Percentiles rank a stretch among this genome's conserved stretches.
Conservation (phyloP, 129 eudicot species). For the Tanacetum coccineum region DNA sequence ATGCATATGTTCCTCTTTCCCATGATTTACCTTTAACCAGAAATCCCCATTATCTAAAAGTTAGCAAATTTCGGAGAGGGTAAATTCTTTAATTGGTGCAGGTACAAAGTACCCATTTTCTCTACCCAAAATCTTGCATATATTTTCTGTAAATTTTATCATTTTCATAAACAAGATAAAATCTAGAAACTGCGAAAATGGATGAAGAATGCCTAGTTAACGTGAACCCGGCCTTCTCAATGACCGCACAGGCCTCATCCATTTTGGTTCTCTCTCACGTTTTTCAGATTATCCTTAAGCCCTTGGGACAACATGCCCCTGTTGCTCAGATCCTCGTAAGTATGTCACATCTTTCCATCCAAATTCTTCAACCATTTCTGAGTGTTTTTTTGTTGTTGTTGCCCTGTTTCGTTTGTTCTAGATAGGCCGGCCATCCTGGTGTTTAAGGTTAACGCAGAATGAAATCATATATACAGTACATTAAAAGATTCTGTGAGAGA, state of each 20-base stretch:
- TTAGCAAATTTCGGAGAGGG: background rate
- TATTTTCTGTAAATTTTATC: background rate
- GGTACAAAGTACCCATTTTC: background rate
- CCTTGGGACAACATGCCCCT: conserved; percentile 72
- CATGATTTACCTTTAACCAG: background rate
- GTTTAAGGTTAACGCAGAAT: too few species aligned
- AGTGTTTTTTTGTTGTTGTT: background rate
- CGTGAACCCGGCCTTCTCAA: conserved; percentile 67
- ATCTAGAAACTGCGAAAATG: background rate
- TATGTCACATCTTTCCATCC: conserved; percentile 42
- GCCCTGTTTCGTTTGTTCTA: too few species aligned
- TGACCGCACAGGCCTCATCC: conserved; percentile 76
- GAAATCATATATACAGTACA: too few species aligned
- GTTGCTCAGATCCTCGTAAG: conserved; percentile 95
- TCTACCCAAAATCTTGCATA: background rate
- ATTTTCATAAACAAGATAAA: background rate
- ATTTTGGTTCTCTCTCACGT: conserved; percentile 82
- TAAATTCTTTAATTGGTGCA: background rate
- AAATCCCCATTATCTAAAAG: background rate
- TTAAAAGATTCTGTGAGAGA: too few species aligned
- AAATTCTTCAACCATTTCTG: background rate
- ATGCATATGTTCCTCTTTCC: background rate
- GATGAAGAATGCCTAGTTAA: conserved; percentile 2
- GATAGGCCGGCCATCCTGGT: too few species aligned
- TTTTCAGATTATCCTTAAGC: conserved; percentile 67